Evolutionary conservation across 31 red algal genomes (phyloP), one percentile per base, ranked within the genome.

Genomic region (Odonthalia washingtoniensis): DNA sequence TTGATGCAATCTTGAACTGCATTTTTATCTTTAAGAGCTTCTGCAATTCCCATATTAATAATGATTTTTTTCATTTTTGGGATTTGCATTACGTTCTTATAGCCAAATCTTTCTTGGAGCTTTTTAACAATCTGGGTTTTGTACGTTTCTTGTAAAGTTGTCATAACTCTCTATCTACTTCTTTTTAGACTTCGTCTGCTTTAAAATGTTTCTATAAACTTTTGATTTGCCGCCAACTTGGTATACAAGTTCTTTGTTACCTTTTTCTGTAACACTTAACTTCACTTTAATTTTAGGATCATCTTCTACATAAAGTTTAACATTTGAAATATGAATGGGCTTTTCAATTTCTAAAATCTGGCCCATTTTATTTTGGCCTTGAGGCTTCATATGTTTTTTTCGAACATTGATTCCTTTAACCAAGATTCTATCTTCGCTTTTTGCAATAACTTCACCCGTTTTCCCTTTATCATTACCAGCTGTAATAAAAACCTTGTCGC

Each of bases 391-490:
- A 67, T 67, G 64, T 67, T 35, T 30, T 33, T 30, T 67, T 67
- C 27, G 30, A 67, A 67, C 33, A 67, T 67, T 67, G 30, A 67
- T 35, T 67, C 64, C 64, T 67, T 67, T 35, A 67, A 67, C 64
- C 27, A 67, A 33, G 33, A 67, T 67, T 67, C 33, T 67, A 67
- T 67, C 33, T 67, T 30, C 33, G 27, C 27, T 35, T 33, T 30
- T 30, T 33, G 33, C 30, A 67, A 67, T 35, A 33, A 38, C 38
- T 37, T 41, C 26, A 30, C 31, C 40, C 40, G 72, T 75, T 43
- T 75, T 43, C 27, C 72, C 72, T 30, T 35, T 40, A 75, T 75
- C 36, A 38, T 75, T 75, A 40, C 72, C 72, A 43, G 72, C 31
- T 37, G 39, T 75, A 37, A 75, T 39, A 28, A 43, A 28, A 75